A percentile compares a stretch with the other conserved stretches of the same genome.
Conservation (phyloP, 164 flowering plant species). For the Magnolia kwangsiensis region DNA sequence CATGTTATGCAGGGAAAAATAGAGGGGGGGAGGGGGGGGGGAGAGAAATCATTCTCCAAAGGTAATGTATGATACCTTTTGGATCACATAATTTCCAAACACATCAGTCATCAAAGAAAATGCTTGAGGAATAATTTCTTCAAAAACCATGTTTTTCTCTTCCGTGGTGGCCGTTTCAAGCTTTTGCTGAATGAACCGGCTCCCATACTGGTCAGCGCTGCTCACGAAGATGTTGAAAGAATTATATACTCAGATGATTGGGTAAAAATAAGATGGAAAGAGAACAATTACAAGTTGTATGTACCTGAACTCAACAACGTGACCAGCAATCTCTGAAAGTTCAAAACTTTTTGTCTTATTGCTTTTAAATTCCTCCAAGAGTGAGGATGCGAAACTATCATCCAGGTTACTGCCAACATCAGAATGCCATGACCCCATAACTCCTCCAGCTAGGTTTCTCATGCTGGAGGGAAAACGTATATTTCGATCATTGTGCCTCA, state of each 20-base stretch:
- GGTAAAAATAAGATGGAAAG: neutral
- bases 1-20: neutral
- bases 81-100: slow-evolving; percentile 97
- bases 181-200: slow-evolving; percentile 97
- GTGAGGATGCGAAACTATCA: slow-evolving; percentile 62
- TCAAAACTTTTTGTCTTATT: slow-evolving; percentile 85
- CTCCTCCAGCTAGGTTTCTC: slow-evolving; percentile 57
- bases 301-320: slow-evolving; percentile 94
- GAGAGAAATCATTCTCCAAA: neutral
- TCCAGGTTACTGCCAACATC: slow-evolving; percentile 50
- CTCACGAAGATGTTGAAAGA: slow-evolving; percentile 13
- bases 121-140: slow-evolving; percentile 87
- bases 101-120: slow-evolving; percentile 94
- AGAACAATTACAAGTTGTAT: neutral
- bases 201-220: slow-evolving; percentile 97
- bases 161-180: slow-evolving; percentile 89
- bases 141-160: slow-evolving; percentile 84
- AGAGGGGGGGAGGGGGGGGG: neutral
- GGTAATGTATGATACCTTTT: slow-evolving; percentile 59
- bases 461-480: slow-evolving; percentile 66
- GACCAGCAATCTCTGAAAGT: slow-evolving; percentile 82
- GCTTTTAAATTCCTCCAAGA: slow-evolving; percentile 86
- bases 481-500: slow-evolving; percentile 50
- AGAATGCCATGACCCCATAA: slow-evolving; percentile 65
- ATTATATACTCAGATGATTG: neutral